These are phyloP conservation scores for Lactarius tabidus DNA, from an alignment of 768 basidiomycete species.

Conservation along the genomic window DNA sequence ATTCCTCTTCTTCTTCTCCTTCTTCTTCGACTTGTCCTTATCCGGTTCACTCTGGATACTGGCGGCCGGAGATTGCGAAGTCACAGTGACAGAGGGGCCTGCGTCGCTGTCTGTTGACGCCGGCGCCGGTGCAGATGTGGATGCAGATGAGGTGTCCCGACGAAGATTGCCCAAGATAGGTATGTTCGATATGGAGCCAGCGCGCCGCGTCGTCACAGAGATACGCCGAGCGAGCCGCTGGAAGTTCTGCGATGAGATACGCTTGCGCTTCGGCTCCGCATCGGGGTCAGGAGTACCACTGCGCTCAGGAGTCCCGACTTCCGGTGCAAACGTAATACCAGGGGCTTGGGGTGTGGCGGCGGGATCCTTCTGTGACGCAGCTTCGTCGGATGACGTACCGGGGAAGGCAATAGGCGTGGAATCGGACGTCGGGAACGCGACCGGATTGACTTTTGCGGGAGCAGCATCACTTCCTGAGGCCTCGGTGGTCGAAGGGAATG, in stretches of 20 bases:
- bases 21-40: constrained; percentile 47
- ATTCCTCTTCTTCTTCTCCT: constrained; percentile 56
- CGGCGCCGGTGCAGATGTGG: constrained; percentile 12
- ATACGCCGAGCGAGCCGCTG: constrained; percentile 73
- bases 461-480: constrained; percentile 30
- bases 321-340: constrained; percentile 66
- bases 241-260: constrained; percentile 83
- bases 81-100: not conserved
- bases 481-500: constrained; percentile 35
- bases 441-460: constrained; percentile 25
- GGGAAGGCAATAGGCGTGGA: constrained; percentile 34
- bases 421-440: constrained; percentile 36
- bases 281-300: constrained; percentile 71
- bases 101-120: constrained; percentile 13
- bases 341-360: constrained; percentile 33
- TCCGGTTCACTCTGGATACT: constrained; percentile 50
- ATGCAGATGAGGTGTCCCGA: constrained; percentile 44
- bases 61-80: constrained; percentile 49
- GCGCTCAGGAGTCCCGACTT: constrained; percentile 54
- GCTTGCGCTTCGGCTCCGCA: constrained; percentile 71
- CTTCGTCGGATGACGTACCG: constrained; percentile 29
- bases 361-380: constrained; percentile 32
- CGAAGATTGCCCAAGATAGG: constrained; percentile 48
- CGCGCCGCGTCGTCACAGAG: constrained; percentile 58
- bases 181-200: constrained; percentile 43